A percentile compares a stretch with the other conserved stretches of the same genome.
Evolutionary conservation across 2,329 filamentous ascomycete genomes (phyloP).

Genomic region (Fusarium clavum): DNA sequence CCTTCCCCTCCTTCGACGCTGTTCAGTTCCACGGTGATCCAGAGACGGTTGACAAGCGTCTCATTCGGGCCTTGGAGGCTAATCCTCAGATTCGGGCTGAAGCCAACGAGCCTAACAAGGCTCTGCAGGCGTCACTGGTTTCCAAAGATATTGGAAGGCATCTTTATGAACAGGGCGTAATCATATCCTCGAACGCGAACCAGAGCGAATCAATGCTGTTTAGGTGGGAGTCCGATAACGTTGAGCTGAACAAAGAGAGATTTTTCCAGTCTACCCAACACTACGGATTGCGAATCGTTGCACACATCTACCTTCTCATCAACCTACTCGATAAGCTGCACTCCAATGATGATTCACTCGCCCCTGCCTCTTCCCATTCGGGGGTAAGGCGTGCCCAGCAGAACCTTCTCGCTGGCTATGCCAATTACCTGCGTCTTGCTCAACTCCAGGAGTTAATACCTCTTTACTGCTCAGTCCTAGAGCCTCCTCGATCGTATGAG

Average conservation of each 20-base stretch:
- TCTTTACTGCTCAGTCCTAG: constrained; percentile 85
- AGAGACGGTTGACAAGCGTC: constrained; percentile 63
- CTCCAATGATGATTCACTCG: constrained; percentile 29
- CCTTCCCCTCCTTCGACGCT: constrained; percentile 73
- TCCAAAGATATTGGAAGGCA: constrained; percentile 69
- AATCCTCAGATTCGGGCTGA: constrained; percentile 67
- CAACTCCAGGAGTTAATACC: constrained; percentile 84
- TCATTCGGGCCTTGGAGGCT: constrained; percentile 71
- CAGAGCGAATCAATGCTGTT: constrained; percentile 47
- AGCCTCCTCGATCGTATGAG: constrained; percentile 71
- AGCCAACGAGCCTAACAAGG: constrained; percentile 74
- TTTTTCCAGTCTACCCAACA: constrained; percentile 68
- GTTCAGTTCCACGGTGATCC: constrained; percentile 70
- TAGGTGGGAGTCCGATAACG: constrained; percentile 38
- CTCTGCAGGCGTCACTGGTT: constrained; percentile 81
- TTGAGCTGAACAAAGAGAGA: constrained; percentile 56
- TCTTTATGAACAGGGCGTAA: constrained; percentile 68
- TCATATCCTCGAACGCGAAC: constrained; percentile 46
- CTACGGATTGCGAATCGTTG: constrained; percentile 74
- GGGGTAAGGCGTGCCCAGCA: constrained; percentile 66
- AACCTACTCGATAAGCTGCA: constrained; percentile 73
- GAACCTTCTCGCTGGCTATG: constrained; percentile 83
- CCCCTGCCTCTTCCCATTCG: constrained; percentile 21
- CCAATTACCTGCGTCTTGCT: constrained; percentile 79
- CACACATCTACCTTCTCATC: constrained; percentile 74